Conservation (phyloP, 345 rosid species). For the Iberis pinnata region DNA sequence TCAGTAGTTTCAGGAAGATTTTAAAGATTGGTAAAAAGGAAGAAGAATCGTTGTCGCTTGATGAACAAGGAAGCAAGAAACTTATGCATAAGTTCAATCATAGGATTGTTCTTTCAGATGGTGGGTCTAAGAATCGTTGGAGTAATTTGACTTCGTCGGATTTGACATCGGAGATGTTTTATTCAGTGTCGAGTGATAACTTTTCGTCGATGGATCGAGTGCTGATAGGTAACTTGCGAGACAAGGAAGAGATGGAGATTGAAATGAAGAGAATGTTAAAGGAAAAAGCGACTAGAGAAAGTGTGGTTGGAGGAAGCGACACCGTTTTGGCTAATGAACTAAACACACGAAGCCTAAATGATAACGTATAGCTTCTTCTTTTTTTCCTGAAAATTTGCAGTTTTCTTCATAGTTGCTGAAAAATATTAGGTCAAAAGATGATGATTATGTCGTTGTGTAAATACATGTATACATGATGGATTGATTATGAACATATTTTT, state of each 20-base stretch:
- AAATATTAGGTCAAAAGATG: background rate
- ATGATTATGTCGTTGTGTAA: slow-evolving; percentile 6
- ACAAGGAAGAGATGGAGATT: background rate
- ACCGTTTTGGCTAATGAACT: slow-evolving; percentile 9
- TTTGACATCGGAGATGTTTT: slow-evolving; percentile 63
- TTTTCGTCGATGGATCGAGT: slow-evolving; percentile 30
- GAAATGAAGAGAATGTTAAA: slow-evolving; percentile 21
- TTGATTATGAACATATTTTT: background rate
- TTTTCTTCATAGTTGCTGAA: background rate
- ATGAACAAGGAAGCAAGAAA: slow-evolving; percentile 20
- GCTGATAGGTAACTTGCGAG: slow-evolving; percentile 11
- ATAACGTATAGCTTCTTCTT: slow-evolving; percentile 30
- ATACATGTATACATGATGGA: background rate
- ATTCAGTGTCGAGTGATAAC: slow-evolving; percentile 43
- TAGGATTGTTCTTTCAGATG: slow-evolving; percentile 59
- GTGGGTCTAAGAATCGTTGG: slow-evolving; percentile 64
- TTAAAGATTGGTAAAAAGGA: slow-evolving; percentile 22
- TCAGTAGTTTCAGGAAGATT: slow-evolving; percentile 60
- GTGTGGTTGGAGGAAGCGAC: background rate
- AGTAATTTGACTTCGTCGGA: slow-evolving; percentile 80
- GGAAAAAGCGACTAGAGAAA: slow-evolving; percentile 28
- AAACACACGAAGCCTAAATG: slow-evolving; percentile 19
- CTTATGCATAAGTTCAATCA: slow-evolving; percentile 56
- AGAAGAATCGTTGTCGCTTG: slow-evolving; percentile 27
- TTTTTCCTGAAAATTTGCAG: background rate